Evolutionary conservation across 176 grass and related monocot genomes (phyloP), one percentile per base, ranked within the genome.

Genomic region (Paspalum notatum): DNA sequence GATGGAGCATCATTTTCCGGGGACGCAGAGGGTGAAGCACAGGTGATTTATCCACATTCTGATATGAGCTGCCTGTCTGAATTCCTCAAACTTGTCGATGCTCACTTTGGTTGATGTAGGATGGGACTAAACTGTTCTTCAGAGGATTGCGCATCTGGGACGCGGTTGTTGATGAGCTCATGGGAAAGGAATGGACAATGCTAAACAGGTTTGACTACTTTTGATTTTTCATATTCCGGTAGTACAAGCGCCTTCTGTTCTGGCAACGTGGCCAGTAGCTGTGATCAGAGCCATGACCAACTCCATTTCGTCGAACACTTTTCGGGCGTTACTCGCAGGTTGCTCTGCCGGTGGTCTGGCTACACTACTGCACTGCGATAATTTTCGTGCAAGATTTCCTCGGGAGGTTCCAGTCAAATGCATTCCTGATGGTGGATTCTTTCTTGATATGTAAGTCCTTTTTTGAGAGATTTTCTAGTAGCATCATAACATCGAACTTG

Each of bases 261-360:
- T 68, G 20, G 66, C 18, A 45, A 2, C n/a, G 2, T 12, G 14
- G 22, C 20, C 42, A 68, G 11, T 14, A 68, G 42, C 3, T 14
- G n/a, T 51, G 8, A 59, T 43, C 13, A 68, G 21, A 78, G 18
- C 43, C 41, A 79, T 78, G 2, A 7, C 17, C 12, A 56, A 72
- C 44, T 18, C 54, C 20, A 54, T 24, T 82, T 79, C 24, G 20
- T 60, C 51, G 25, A 24, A 25, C 71, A 39, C 21, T 45, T 52
- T 91, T 44, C 81, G 94, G 94, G 91, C 91, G 16, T 76, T 97
- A 15, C 89, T 97, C 41, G 68, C 85, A n/a, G 91, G 91, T 51
- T 94, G 94, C 13, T 97, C 94, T 86, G 91, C 94, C 73, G 94
- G 94, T 64, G 91, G 91, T 63, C 83, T 91, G 52, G 85, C 91